Percentiles rank a stretch among this genome's conserved stretches.
Evolutionary conservation across 495 filamentous ascomycete genomes (phyloP).

Genomic region (Penicillium cinerascens): DNA sequence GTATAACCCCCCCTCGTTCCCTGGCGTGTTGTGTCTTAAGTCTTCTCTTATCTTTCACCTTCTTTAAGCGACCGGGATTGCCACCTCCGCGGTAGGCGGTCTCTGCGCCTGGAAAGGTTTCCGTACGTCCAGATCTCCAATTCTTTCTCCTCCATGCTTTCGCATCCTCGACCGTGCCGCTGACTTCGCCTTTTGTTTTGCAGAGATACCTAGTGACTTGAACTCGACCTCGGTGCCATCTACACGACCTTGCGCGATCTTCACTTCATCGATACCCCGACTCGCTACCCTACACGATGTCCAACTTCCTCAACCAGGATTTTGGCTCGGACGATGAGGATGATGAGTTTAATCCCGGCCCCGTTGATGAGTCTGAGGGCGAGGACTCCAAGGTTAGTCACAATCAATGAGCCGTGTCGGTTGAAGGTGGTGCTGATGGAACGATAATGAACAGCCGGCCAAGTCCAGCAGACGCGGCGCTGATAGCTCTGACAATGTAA

Average conservation of each 20-base stretch:
- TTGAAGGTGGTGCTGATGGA: slow-evolving; percentile 17
- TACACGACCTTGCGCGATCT: neutral
- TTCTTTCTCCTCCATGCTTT: neutral
- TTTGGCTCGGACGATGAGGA: slow-evolving; percentile 76
- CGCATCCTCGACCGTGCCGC: neutral
- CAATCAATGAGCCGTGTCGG: neutral
- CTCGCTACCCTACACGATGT: slow-evolving; percentile 35
- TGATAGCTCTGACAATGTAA: slow-evolving; percentile 47
- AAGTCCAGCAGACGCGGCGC: slow-evolving; percentile 51
- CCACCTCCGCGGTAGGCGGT: slow-evolving; percentile 9
- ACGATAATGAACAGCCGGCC: slow-evolving; percentile 17
- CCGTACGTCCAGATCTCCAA: slow-evolving; percentile 6
- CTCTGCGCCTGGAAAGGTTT: slow-evolving; percentile 11
- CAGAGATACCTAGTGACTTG: neutral
- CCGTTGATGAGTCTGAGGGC: slow-evolving; percentile 64
- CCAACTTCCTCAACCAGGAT: slow-evolving; percentile 51
- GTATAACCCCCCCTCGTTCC: neutral
- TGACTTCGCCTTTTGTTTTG: neutral
- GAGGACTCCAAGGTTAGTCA: slow-evolving; percentile 51
- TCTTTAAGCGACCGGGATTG: slow-evolving; percentile 1
- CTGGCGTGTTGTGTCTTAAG: neutral
- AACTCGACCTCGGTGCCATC: neutral
- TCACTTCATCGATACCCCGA: neutral
- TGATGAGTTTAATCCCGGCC: slow-evolving; percentile 75
- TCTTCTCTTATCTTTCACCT: neutral